Evolutionary conservation across 2,329 filamentous ascomycete species (phyloP).

Genomic region (Amesomyces nigricolor): DNA sequence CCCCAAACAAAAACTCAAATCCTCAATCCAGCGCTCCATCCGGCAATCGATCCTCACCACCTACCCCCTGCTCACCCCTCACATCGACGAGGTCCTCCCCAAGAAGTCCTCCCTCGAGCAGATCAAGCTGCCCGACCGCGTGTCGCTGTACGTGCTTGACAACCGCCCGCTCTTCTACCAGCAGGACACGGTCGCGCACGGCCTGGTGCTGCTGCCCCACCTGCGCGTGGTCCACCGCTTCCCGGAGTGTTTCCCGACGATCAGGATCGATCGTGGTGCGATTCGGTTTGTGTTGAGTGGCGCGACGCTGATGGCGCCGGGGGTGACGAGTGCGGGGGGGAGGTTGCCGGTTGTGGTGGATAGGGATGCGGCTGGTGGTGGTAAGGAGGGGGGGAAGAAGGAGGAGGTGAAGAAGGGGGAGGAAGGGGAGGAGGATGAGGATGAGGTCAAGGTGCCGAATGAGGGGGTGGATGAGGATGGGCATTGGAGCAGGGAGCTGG

Average conservation of each 20-base stretch:
- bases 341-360: conserved; percentile 58
- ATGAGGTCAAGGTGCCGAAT: conserved; percentile 32
- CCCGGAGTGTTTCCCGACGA: conserved; percentile 72
- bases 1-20: conserved; percentile 95
- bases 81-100: conserved; percentile 90
- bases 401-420: conserved; percentile 27
- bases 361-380: conserved; percentile 24
- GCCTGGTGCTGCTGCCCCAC: conserved; percentile 73
- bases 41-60: conserved; percentile 75
- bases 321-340: conserved; percentile 78
- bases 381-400: conserved; percentile 27
- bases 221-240: conserved; percentile 85
- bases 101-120: conserved; percentile 89
- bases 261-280: conserved; percentile 90
- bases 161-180: conserved; percentile 84
- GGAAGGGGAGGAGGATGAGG: conserved; percentile 23
- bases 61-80: conserved; percentile 77
- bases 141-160: conserved; percentile 81
- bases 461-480: conserved; percentile 48
- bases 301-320: conserved; percentile 93
- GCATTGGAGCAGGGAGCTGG: conserved; percentile 60
- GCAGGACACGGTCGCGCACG: conserved; percentile 50
- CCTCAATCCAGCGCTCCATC: conserved; percentile 82
- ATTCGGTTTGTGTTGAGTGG: conserved; percentile 94
- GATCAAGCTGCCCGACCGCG: conserved; percentile 88